Evolutionary conservation across 2,329 filamentous ascomycete species (phyloP).

Genomic region (Ceratocystis huliohia): DNA sequence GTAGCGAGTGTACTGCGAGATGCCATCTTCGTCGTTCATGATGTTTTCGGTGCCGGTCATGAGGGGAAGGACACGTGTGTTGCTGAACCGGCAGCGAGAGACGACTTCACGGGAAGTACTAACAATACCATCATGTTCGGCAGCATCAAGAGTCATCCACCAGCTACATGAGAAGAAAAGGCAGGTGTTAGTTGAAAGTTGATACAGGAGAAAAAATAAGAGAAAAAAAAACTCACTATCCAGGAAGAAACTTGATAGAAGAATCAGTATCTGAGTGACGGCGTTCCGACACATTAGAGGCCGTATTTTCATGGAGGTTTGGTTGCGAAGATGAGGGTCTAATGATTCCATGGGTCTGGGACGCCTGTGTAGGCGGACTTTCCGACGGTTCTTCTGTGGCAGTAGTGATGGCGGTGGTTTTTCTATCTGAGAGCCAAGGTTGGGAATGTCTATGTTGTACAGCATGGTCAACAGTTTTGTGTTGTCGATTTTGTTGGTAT

Average conservation of each 20-base stretch:
- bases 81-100: slow-evolving; percentile 35
- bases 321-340: slow-evolving; percentile 4
- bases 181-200: slow-evolving; percentile 10
- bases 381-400: neutral
- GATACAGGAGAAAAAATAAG: neutral
- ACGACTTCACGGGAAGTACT: slow-evolving; percentile 33
- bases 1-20: slow-evolving; percentile 33
- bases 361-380: neutral
- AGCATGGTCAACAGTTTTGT: neutral
- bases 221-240: slow-evolving; percentile 31
- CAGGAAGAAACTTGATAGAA: slow-evolving; percentile 34
- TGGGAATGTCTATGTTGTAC: neutral
- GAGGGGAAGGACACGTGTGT: slow-evolving; percentile 36
- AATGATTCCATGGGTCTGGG: neutral
- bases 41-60: slow-evolving; percentile 40
- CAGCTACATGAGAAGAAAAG: slow-evolving; percentile 31
- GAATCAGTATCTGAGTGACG: slow-evolving; percentile 32
- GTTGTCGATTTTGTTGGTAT: neutral
- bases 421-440: neutral
- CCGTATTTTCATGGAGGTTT: neutral
- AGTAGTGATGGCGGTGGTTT: neutral
- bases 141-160: slow-evolving; percentile 46
- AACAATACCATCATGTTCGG: slow-evolving; percentile 43
- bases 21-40: slow-evolving; percentile 26
- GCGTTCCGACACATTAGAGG: neutral